Percentiles rank a stretch among this genome's conserved stretches.
These are phyloP conservation scores for Phytophthora nicotianae DNA, from an alignment of 352 stramenopile genomes.

Conservation along the genomic window DNA sequence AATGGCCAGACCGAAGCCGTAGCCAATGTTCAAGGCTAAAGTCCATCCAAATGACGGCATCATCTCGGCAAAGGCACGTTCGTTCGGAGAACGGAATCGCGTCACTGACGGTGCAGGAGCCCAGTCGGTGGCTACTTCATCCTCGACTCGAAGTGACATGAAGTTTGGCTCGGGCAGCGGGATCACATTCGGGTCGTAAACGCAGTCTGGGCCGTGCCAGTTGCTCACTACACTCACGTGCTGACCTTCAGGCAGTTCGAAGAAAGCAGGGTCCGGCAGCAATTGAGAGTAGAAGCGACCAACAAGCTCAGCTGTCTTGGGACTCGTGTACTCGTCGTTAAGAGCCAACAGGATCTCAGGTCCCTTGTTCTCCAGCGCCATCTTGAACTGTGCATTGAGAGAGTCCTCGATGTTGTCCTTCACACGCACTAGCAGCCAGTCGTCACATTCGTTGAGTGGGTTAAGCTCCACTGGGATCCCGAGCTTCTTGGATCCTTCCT, in stretches of 20 bases:
- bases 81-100: slow-evolving; percentile 38
- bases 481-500: slow-evolving; percentile 65
- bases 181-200: slow-evolving; percentile 61
- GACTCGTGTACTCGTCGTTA: slow-evolving; percentile 79
- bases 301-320: slow-evolving; percentile 60
- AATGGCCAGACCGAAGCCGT: slow-evolving; percentile 52
- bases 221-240: slow-evolving; percentile 65
- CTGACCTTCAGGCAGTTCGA: slow-evolving; percentile 66
- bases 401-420: slow-evolving; percentile 55
- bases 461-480: slow-evolving; percentile 75
- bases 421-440: slow-evolving; percentile 80
- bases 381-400: slow-evolving; percentile 39
- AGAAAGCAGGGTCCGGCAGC: slow-evolving; percentile 54
- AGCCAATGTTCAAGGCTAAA: slow-evolving; percentile 46
- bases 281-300: slow-evolving; percentile 64
- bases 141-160: slow-evolving; percentile 29
- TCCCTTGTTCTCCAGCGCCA: slow-evolving; percentile 33
- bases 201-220: slow-evolving; percentile 70
- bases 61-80: slow-evolving; percentile 44
- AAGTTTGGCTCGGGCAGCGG: slow-evolving; percentile 35
- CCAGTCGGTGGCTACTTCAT: slow-evolving; percentile 21
- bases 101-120: slow-evolving; percentile 23
- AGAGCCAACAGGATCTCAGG: slow-evolving; percentile 44
- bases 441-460: slow-evolving; percentile 68
- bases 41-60: slow-evolving; percentile 35